phyloP scores from a whole-genome alignment of 148 eudicot species.

The Rhododendron mucronatum region DNA sequence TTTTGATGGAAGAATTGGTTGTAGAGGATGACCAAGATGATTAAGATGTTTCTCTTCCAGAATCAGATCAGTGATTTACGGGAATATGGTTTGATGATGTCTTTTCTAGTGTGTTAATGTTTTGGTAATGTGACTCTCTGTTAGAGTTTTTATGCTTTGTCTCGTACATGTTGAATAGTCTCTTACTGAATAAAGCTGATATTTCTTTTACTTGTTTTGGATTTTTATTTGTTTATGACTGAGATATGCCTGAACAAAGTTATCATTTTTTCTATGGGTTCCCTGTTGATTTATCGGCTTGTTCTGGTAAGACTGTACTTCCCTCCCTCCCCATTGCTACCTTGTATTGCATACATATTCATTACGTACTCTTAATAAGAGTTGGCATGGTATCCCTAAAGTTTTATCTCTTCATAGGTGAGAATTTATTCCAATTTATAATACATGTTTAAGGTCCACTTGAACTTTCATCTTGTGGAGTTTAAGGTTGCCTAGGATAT shows the following conservation, averaged over 20 bases:
- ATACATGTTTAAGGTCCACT: neutral
- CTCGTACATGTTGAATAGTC: neutral
- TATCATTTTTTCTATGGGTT: neutral
- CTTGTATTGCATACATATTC: neutral
- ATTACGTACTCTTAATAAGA: neutral
- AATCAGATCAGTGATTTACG: conserved; percentile 4
- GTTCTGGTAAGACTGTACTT: neutral
- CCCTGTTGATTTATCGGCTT: neutral
- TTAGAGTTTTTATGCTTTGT: neutral
- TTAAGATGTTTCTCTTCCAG: neutral
- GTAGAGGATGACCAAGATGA: conserved; percentile 2
- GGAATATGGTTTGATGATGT: conserved; percentile 3
- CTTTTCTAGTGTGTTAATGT: neutral
- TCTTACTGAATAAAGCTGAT: neutral
- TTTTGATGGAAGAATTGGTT: neutral
- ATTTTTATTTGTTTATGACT: neutral
- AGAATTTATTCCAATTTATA: neutral
- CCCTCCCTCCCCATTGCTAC: neutral
- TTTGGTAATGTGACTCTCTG: neutral
- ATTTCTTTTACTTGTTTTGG: neutral
- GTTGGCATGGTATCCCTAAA: neutral
- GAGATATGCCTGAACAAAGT: neutral
- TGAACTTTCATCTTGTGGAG: neutral
- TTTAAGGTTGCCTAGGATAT: neutral
- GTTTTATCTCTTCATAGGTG: neutral